Base-by-base conservation (phyloP, 2,329 filamentous ascomycete genomes). In the Calonectria leucothoes region DNA sequence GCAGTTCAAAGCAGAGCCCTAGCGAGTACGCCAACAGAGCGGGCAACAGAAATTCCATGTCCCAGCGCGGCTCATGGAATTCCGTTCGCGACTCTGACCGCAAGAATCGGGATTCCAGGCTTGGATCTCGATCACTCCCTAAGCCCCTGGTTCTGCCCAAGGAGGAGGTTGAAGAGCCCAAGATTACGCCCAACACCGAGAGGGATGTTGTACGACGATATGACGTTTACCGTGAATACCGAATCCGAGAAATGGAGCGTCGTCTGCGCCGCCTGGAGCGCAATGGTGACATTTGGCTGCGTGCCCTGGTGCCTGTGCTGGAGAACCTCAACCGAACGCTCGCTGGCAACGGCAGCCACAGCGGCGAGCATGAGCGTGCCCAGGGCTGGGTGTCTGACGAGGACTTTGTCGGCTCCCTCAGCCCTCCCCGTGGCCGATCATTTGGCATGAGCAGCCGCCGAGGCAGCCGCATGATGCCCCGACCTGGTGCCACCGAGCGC, bases 201-300 rank as follows among this genome's bases (percentile, higher is more conserved):
- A 82, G 81, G 69, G 83, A 87, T 69, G 80, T 86, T 12, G 69
- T 84, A 23, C 77, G 80, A 6, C 82, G 84, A 11, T 86, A 87
- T 71, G 85, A 88, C 61, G 82, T 81, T 4, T 84, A 87, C 33
- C 82, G 84, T 12, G 85, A 87, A 71, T 82, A 84, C 25, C 86
- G 85, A 10, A 80, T 87, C 20, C 83, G 83, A 29, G 88, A 90
- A 48, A 86, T 89, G 81, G 87, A 89, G 74, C 83, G 83, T 14
- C 85, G 88, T 1, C 79, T 90, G 15, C 84, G 85, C 8, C 82
- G 83, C 20, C 82, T 90, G 2, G 88, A 90, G 80, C 82, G 83
- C 20, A 87, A 87, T 63, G 85, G 86, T 49, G 87, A 89, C 48
- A 80, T 86, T 4, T 87, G 86, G 85, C 79, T 87, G 51, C 82